phyloP scores from a whole-genome alignment of 1,139 yeast species.

The Candida tropicalis region DNA sequence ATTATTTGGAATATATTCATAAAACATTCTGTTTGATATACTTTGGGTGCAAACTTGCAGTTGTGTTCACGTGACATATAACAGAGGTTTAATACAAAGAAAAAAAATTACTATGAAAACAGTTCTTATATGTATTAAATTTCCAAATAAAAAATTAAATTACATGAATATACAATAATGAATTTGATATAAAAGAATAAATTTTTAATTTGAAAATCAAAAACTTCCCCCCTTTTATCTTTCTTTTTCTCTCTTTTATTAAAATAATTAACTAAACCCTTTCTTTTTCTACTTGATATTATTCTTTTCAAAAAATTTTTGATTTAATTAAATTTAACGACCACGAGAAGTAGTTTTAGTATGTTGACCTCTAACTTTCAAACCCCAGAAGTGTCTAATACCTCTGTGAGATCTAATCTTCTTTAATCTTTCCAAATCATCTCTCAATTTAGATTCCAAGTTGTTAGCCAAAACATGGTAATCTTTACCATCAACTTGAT shows the following conservation, averaged over 20 bases:
- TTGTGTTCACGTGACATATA: background rate
- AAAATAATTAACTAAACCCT: constrained; percentile 3
- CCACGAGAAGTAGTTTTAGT: constrained; percentile 99
- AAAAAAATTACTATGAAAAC: constrained; percentile 9
- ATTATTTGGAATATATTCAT: too few relatives aligned
- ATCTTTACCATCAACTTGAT: constrained; percentile 98
- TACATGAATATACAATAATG: constrained; percentile 18
- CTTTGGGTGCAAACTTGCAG: background rate
- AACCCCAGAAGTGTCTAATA: constrained; percentile 99
- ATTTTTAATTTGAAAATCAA: background rate
- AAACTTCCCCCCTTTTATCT: constrained; percentile 10
- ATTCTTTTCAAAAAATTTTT: background rate
- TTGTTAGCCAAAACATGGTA: constrained; percentile 98
- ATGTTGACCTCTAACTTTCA: constrained; percentile 98
- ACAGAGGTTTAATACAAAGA: background rate
- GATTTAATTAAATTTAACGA: constrained; percentile 36
- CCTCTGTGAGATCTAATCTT: constrained; percentile 99
- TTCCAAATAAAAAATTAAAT: constrained; percentile 16
- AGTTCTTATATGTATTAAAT: constrained; percentile 11
- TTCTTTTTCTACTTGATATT: background rate
- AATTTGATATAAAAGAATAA: constrained; percentile 1
- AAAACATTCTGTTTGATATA: too few relatives aligned
- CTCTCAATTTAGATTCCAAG: constrained; percentile 99
- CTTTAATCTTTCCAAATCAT: constrained; percentile 99
- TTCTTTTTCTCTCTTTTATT: constrained; percentile 2